phyloP scores from a whole-genome alignment of 2,329 filamentous ascomycete genomes.

The Aspergillus quadricinctus region DNA sequence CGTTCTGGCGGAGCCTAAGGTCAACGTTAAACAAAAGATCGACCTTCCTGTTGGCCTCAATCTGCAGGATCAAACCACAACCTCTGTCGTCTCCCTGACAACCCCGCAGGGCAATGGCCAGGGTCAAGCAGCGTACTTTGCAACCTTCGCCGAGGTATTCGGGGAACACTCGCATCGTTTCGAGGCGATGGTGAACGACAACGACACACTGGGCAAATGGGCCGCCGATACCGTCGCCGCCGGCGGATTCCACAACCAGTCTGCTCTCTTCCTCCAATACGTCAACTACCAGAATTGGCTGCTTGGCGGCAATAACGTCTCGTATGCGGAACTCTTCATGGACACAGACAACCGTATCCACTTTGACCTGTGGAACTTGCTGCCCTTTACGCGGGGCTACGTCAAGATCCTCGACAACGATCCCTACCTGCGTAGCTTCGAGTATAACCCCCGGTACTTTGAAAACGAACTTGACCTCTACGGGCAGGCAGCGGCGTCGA shows the following conservation, averaged over 20 bases:
- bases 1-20: slow-evolving; percentile 7
- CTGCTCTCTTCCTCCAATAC: slow-evolving; percentile 22
- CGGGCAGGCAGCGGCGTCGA: slow-evolving; percentile 24
- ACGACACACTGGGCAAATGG: slow-evolving; percentile 19
- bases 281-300: slow-evolving; percentile 26
- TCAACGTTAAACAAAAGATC: slow-evolving; percentile 16
- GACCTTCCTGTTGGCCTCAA: slow-evolving; percentile 28
- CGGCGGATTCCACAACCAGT: slow-evolving; percentile 24
- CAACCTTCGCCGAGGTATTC: slow-evolving; percentile 24
- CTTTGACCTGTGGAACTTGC: slow-evolving; percentile 26
- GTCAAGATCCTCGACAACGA: slow-evolving; percentile 19
- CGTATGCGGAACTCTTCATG: slow-evolving; percentile 25
- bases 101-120: slow-evolving; percentile 14
- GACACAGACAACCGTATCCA: slow-evolving; percentile 20
- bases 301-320: slow-evolving; percentile 19
- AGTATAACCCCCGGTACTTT: slow-evolving; percentile 23
- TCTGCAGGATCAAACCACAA: slow-evolving; percentile 27
- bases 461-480: slow-evolving; percentile 25
- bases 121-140: slow-evolving; percentile 25
- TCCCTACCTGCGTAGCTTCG: slow-evolving; percentile 21
- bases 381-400: slow-evolving; percentile 27
- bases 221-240: slow-evolving; percentile 20
- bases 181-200: slow-evolving; percentile 19
- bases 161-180: slow-evolving; percentile 16
- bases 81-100: slow-evolving; percentile 12